Conservation (phyloP, 1,139 yeast species). For the Taphrina betulina region DNA sequence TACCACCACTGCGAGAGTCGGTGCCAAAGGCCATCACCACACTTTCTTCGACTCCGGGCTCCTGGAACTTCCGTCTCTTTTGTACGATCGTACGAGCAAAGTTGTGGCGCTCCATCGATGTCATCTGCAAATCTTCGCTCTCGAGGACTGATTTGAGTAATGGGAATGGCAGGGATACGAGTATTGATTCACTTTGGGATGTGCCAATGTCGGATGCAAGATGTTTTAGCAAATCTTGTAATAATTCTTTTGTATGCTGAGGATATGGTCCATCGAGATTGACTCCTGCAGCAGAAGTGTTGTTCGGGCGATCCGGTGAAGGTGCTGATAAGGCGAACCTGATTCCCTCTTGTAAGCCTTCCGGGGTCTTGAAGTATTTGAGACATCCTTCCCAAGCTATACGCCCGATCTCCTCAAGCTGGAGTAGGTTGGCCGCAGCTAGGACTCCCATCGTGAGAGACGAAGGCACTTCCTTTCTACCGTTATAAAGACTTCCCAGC, state of each 20-base stretch:
- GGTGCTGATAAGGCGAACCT: conserved; percentile 14
- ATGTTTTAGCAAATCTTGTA: conserved; percentile 5
- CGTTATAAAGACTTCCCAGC: conserved; percentile 26
- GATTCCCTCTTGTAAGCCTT: conserved; percentile 20
- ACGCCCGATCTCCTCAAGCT: conserved; percentile 16
- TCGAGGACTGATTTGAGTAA: conserved; percentile 22
- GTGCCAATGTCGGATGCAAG: conserved; percentile 1
- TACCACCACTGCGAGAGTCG: conserved; percentile 31
- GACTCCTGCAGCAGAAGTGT: neutral
- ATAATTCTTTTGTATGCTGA: conserved; percentile 14
- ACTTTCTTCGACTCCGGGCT: conserved; percentile 27
- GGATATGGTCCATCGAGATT: conserved; percentile 12
- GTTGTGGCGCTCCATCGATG: conserved; percentile 24
- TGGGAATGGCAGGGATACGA: conserved; percentile 25
- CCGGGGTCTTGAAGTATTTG: conserved; percentile 10
- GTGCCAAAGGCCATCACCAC: conserved; percentile 32
- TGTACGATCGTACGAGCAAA: conserved; percentile 21
- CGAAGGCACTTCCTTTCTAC: conserved; percentile 9
- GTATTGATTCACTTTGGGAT: conserved; percentile 12
- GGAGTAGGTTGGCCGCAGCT: conserved; percentile 26
- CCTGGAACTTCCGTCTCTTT: conserved; percentile 6
- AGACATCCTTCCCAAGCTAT: conserved; percentile 18
- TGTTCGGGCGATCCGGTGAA: neutral
- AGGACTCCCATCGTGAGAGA: conserved; percentile 9
- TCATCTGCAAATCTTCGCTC: conserved; percentile 5